Evolutionary conservation across 345 rosid species (phyloP).

Genomic region (Pugionium dolabratum): DNA sequence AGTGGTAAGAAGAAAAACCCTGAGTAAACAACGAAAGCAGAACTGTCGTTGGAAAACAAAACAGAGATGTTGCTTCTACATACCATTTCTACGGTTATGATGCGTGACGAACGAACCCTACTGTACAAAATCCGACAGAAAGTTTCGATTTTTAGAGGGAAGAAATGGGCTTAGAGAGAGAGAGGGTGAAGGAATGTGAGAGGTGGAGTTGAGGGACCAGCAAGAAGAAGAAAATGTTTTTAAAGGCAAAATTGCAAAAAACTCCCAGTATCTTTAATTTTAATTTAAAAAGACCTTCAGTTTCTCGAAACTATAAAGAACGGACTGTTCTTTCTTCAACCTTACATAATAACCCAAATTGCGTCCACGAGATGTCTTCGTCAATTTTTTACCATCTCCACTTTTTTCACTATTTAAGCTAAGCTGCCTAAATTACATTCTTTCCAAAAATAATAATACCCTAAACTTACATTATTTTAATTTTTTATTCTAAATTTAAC

Average conservation of each 20-base stretch:
- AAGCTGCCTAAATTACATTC: not conserved
- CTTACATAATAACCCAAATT: not conserved
- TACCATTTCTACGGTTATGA: constrained; percentile 11
- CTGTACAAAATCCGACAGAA: not conserved
- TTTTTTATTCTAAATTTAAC: too few relatives aligned
- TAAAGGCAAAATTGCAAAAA: not conserved
- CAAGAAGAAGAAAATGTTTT: constrained; percentile 6
- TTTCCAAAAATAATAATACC: not conserved
- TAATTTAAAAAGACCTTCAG: not conserved
- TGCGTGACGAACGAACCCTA: not conserved
- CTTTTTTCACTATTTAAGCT: constrained; percentile 8
- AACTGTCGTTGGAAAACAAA: not conserved
- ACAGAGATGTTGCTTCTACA: constrained; percentile 2
- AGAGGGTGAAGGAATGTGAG: constrained; percentile 26
- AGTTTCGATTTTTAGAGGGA: constrained; percentile 25
- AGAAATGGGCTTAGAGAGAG: constrained; percentile 25
- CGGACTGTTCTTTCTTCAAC: not conserved
- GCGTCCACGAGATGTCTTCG: not conserved
- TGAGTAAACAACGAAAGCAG: not conserved
- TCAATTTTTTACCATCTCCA: not conserved
- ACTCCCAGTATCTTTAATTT: not conserved
- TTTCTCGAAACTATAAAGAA: not conserved
- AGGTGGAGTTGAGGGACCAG: constrained; percentile 33
- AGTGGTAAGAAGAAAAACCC: not conserved
- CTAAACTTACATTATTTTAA: too few relatives aligned